A percentile compares a stretch with the other conserved stretches of the same genome.
These are phyloP conservation scores for Sporopachydermia quercuum DNA, from an alignment of 805 yeast species.

Conservation along the genomic window DNA sequence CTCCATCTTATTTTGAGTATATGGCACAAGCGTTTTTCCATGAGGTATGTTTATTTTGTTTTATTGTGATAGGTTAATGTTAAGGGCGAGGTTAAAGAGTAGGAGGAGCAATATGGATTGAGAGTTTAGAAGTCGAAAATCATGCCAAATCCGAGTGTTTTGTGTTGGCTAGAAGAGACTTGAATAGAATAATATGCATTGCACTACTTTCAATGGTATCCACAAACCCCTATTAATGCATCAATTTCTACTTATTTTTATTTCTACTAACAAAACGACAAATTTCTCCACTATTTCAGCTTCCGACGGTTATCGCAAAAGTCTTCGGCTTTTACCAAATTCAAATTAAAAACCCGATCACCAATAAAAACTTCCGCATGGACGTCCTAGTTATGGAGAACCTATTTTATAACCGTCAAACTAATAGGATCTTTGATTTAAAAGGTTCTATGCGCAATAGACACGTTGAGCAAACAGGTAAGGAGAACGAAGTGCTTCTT, in stretches of 20 bases:
- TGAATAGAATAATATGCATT: too few relatives aligned
- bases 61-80: too few relatives aligned
- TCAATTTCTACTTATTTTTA: too few relatives aligned
- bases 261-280: too few relatives aligned
- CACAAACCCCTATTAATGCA: too few relatives aligned
- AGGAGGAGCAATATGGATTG: not conserved
- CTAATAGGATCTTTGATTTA: constrained; percentile 80
- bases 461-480: constrained; percentile 93
- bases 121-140: not conserved
- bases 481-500: constrained; percentile 80
- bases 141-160: too few relatives aligned
- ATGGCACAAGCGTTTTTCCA: constrained; percentile 92
- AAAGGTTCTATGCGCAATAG: constrained; percentile 97
- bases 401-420: constrained; percentile 68
- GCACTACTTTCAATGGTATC: too few relatives aligned
- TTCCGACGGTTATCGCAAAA: constrained; percentile 89
- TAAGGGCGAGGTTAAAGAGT: too few relatives aligned
- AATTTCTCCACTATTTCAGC: constrained; percentile 9
- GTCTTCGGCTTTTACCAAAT: constrained; percentile 93
- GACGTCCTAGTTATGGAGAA: constrained; percentile 95
- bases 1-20: constrained; percentile 92
- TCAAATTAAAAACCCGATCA: constrained; percentile 63
- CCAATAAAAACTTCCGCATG: constrained; percentile 68
- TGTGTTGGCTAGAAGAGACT: too few relatives aligned
- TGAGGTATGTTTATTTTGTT: constrained; percentile 32